Evolutionary conservation across 495 filamentous ascomycete genomes (phyloP).

Genomic region (Xylaria intraflava): DNA sequence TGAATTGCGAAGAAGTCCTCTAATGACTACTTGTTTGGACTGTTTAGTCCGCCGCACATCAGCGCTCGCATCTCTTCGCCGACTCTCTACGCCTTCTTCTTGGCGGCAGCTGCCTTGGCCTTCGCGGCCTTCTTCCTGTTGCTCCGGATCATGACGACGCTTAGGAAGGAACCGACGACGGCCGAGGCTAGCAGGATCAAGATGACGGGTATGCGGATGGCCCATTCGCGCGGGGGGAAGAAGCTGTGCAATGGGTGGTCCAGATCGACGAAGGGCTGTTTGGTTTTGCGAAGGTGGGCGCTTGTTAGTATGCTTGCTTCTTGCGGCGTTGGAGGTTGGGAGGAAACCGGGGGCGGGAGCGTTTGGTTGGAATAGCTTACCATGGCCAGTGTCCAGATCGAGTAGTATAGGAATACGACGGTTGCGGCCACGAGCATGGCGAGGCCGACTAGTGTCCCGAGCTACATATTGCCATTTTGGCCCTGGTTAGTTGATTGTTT

Average conservation of each 20-base stretch:
- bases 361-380: conserved; percentile 40
- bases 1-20: neutral
- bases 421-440: conserved; percentile 95
- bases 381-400: conserved; percentile 95
- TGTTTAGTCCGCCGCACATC: no score
- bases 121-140: conserved; percentile 96
- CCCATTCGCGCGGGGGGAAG: conserved; percentile 97
- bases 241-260: conserved; percentile 89
- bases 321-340: neutral
- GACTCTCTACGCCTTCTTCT: conserved; percentile 53
- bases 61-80: no score
- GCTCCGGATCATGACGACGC: conserved; percentile 97
- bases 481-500: conserved; percentile 9
- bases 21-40: no score
- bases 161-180: conserved; percentile 92
- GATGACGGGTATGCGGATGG: conserved; percentile 96
- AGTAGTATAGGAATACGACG: conserved; percentile 97
- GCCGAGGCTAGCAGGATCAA: conserved; percentile 85
- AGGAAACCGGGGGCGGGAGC: conserved; percentile 5
- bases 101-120: conserved; percentile 67
- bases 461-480: conserved; percentile 45
- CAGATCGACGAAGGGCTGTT: conserved; percentile 90
- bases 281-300: neutral
- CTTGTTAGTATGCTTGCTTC: no score
- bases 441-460: conserved; percentile 92